Evolutionary conservation across 345 rosid genomes (phyloP).

Genomic region (Euphorbia peplus): DNA sequence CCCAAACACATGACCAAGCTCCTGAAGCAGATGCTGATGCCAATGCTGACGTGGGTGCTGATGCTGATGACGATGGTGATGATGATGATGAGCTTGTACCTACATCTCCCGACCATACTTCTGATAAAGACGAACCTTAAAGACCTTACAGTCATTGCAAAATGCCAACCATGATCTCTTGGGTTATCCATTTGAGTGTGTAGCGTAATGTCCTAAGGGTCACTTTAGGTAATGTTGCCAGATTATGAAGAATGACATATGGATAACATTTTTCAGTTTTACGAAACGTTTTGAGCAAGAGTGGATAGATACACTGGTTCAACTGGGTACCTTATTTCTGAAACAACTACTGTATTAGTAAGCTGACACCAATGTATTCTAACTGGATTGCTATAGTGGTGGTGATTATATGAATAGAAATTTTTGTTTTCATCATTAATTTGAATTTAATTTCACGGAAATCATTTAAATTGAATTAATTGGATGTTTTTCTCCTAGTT

Average conservation of each 20-base stretch:
- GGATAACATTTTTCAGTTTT: not conserved
- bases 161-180: not conserved
- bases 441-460: not conserved
- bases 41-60: conserved; percentile 8
- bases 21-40: conserved; percentile 34
- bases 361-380: conserved; percentile 1
- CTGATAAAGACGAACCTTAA: conserved; percentile 37
- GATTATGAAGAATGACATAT: conserved; percentile 8
- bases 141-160: not conserved
- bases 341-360: not conserved
- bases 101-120: conserved; percentile 26
- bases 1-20: conserved; percentile 38
- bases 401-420: conserved; percentile 1
- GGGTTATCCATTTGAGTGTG: conserved; percentile 10
- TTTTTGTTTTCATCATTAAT: not conserved
- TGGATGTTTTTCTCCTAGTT: not conserved
- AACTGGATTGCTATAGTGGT: conserved; percentile 3
- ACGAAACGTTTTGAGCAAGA: conserved; percentile 11
- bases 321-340: not conserved
- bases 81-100: conserved; percentile 30
- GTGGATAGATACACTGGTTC: conserved; percentile 1
- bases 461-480: not conserved
- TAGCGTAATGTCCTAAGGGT: not conserved
- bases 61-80: conserved; percentile 2
- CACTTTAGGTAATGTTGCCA: conserved; percentile 1